Evolutionary conservation across 2,329 filamentous ascomycete genomes (phyloP).

Genomic region (Aspergillus glaucus): DNA sequence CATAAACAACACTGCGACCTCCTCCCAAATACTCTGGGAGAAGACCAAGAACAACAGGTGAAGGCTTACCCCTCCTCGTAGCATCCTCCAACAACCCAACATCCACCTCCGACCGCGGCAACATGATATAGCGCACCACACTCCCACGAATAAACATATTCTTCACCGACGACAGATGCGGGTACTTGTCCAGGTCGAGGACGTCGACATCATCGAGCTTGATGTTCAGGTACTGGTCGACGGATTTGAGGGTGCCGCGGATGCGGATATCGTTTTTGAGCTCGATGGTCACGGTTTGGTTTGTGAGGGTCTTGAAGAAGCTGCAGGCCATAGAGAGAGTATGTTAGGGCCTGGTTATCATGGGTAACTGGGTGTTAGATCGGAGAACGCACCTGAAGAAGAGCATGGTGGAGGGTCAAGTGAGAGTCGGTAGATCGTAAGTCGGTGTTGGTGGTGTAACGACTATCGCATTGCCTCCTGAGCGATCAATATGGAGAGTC

Average conservation of each 20-base stretch:
- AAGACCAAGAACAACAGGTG: not conserved
- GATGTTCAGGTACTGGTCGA: conserved; percentile 98
- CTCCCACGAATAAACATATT: conserved; percentile 94
- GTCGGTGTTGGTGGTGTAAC: conserved; percentile 1
- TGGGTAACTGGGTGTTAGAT: not conserved
- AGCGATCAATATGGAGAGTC: not conserved
- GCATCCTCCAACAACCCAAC: conserved; percentile 84
- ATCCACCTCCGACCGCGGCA: conserved; percentile 76
- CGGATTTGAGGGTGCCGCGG: conserved; percentile 88
- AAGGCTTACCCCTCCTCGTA: conserved; percentile 65
- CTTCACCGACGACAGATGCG: conserved; percentile 84
- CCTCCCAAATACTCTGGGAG: not conserved
- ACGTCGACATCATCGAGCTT: conserved; percentile 95
- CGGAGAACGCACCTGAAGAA: conserved; percentile 44
- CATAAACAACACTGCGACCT: not conserved
- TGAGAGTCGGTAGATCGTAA: not conserved
- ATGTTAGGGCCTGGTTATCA: not conserved
- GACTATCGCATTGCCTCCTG: conserved; percentile 9
- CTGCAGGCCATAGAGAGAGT: conserved; percentile 41
- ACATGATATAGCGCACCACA: conserved; percentile 85
- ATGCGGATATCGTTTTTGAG: conserved; percentile 99
- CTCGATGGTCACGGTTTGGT: conserved; percentile 94
- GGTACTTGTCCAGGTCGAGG: conserved; percentile 88
- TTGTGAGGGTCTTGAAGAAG: conserved; percentile 98
- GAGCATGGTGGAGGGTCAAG: conserved; percentile 37